Evolutionary conservation across 129 eudicot genomes (phyloP), one percentile per base, ranked within the genome.

Genomic region (Lactuca saligna): DNA sequence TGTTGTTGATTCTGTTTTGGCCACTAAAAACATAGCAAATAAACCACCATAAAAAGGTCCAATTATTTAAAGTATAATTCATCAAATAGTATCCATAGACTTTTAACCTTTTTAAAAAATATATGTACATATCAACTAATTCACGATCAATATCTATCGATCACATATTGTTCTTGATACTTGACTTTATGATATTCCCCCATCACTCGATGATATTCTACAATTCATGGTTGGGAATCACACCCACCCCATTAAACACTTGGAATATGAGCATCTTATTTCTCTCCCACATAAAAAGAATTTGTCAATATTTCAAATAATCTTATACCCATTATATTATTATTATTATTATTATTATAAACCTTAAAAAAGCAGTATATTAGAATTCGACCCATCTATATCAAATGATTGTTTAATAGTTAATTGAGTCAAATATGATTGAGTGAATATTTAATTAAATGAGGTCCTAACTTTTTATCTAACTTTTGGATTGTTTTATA

Each of bases 151-250:
- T 10, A 68, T 9, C 9, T 14, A 17, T 39, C 41, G 51, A 57
- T 35, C 75, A 69, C 61, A 51, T 51, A 68, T 8, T 68, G 70
- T 68, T 50, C 75, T 57, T 16, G 11, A 65, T 37, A 32, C 68
- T 76, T 61, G n/a, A 54, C 63, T 76, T 68, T 76, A 31, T 48
- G 37, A 66, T 68, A 69, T 68, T 76, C 80, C 64, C 32, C 20
- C 57, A 32, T 49, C 80, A 76, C 80, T 75, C n/a, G 59, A 50
- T 56, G 5, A 61, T 68, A 75, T 68, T 67, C 41, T 55, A 25
- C 69, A 68, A 51, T 54, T 61, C 80, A 57, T 50, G 17, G 58
- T 50, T 37, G 74, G 79, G 68, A 67, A 74, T 75, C 61, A 66
- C 61, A 61, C 15, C 68, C 68, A 55, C 68, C 68, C 63, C 68